Evolutionary conservation across 2,329 filamentous ascomycete genomes (phyloP).

Genomic region (Ceratocystis albifundus): DNA sequence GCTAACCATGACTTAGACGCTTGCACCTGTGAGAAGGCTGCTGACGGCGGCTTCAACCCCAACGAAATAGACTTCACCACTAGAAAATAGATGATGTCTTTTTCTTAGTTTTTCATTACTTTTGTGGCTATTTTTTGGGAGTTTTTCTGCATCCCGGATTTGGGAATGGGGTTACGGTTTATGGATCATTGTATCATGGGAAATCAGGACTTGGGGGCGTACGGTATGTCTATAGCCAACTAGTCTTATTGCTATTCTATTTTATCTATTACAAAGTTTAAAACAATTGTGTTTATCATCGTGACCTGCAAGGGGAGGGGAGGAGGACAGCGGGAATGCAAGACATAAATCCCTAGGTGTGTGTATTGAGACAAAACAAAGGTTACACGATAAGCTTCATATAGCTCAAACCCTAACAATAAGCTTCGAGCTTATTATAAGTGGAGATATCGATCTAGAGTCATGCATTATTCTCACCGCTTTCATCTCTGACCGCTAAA

Average conservation of each 20-base stretch:
- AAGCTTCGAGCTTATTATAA: no score
- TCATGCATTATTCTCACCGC: no score
- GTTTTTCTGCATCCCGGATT: slow-evolving; percentile 5
- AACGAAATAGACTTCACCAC: slow-evolving; percentile 85
- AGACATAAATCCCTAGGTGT: not conserved
- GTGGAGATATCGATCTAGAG: no score
- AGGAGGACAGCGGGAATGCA: not conserved
- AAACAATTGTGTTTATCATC: not conserved
- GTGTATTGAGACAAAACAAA: no score
- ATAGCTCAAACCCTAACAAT: no score
- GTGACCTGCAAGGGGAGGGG: no score
- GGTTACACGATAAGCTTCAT: no score
- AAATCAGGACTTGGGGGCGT: not conserved
- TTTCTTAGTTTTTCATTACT: not conserved
- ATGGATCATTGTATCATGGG: slow-evolving; percentile 7
- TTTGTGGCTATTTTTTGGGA: not conserved
- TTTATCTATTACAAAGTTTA: not conserved
- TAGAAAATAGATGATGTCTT: slow-evolving; percentile 35
- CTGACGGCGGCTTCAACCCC: slow-evolving; percentile 49
- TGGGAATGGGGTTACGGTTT: slow-evolving; percentile 9
- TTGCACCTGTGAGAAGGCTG: slow-evolving; percentile 73
- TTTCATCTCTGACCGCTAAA: no score
- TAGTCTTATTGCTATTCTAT: not conserved
- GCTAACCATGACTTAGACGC: slow-evolving; percentile 36
- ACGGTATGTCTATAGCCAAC: not conserved